Conservation (phyloP, 2,329 filamentous ascomycete species). For the Tothia fuscella region DNA sequence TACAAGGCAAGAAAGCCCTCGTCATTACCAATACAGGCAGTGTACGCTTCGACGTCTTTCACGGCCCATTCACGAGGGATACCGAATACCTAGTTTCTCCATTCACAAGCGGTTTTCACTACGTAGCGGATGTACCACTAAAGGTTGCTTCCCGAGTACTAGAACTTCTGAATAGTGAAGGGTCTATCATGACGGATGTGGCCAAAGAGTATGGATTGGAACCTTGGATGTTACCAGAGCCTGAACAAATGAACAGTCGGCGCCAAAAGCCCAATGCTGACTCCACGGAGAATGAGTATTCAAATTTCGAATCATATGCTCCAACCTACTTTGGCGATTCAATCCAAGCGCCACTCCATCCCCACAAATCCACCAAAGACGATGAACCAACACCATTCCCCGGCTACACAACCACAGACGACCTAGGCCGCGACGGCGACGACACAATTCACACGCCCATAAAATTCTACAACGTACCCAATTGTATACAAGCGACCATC, state of each 20-base stretch:
- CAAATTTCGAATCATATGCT: conserved; percentile 17
- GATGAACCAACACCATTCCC: conserved; percentile 50
- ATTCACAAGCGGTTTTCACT: conserved; percentile 68
- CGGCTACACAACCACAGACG: conserved; percentile 85
- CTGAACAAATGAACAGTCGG: conserved; percentile 29
- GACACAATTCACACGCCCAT: conserved; percentile 74
- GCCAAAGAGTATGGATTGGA: conserved; percentile 20
- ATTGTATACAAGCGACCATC: conserved; percentile 59
- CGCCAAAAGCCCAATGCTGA: background rate
- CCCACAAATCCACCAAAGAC: conserved; percentile 21
- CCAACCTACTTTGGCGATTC: conserved; percentile 12
- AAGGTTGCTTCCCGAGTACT: conserved; percentile 57
- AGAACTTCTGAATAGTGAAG: conserved; percentile 44
- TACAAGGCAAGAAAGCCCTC: conserved; percentile 49
- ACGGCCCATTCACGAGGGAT: conserved; percentile 81
- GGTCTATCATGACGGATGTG: conserved; percentile 32
- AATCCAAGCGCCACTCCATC: conserved; percentile 16
- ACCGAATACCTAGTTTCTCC: conserved; percentile 78
- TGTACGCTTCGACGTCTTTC: conserved; percentile 90
- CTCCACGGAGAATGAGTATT: background rate
- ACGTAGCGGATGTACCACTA: conserved; percentile 72
- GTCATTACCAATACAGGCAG: conserved; percentile 81
- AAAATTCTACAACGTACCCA: conserved; percentile 65
- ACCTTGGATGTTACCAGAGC: conserved; percentile 28
- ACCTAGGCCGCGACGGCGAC: conserved; percentile 72